These are phyloP conservation scores for Pythium rishiriense DNA, from an alignment of 352 stramenopile species.

Conservation along the genomic window DNA sequence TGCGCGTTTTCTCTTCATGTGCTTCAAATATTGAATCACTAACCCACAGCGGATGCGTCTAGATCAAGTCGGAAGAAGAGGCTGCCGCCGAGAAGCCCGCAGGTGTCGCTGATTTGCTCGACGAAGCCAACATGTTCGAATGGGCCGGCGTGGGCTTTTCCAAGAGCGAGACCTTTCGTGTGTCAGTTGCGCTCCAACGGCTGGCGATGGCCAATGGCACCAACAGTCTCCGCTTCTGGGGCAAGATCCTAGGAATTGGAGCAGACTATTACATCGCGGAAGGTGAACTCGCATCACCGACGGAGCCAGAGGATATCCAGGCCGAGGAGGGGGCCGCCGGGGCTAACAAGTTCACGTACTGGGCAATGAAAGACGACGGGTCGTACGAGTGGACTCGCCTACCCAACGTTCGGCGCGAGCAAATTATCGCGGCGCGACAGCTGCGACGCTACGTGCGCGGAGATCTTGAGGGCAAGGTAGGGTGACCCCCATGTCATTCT, in stretches of 20 bases:
- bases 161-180: constrained; percentile 67
- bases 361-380: constrained; percentile 83
- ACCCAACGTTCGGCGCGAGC: constrained; percentile 65
- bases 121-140: constrained; percentile 84
- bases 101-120: constrained; percentile 63
- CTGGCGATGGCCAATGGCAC: constrained; percentile 58
- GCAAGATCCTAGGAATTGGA: constrained; percentile 75
- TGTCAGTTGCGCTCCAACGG: constrained; percentile 63
- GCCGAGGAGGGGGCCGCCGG: constrained; percentile 68
- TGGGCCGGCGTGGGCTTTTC: constrained; percentile 79
- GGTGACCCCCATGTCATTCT: not conserved
- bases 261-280: constrained; percentile 87
- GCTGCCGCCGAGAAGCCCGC: constrained; percentile 36
- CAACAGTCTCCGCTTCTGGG: constrained; percentile 85
- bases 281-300: constrained; percentile 48
- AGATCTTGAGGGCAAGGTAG: constrained; percentile 74
- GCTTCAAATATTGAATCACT: not conserved
- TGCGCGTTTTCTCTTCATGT: constrained; percentile 9
- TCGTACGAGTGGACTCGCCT: constrained; percentile 83
- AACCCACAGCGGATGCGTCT: not conserved
- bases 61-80: constrained; percentile 57
- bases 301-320: constrained; percentile 66
- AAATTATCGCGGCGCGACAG: constrained; percentile 79
- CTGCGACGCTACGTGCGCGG: constrained; percentile 77
- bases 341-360: constrained; percentile 91